Evolutionary conservation across 805 yeast genomes (phyloP).

Genomic region (Saccharomycopsis microspora): DNA sequence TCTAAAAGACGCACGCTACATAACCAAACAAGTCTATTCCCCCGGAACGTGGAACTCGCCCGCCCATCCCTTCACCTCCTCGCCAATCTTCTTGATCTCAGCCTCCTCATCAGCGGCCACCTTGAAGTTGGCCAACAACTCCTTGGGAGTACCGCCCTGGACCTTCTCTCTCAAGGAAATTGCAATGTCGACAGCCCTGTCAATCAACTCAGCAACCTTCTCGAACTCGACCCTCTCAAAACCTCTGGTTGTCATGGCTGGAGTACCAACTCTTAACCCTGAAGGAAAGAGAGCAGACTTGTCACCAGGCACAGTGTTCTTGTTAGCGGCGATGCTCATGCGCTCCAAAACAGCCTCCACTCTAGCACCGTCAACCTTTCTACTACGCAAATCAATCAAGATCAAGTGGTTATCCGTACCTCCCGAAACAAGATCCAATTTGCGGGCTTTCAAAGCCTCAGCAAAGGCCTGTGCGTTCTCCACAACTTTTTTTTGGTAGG

Average conservation of each 20-base stretch:
- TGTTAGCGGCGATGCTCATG: constrained; percentile 90
- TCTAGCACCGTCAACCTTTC: constrained; percentile 94
- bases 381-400: constrained; percentile 76
- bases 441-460: constrained; percentile 45
- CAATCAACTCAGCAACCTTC: constrained; percentile 71
- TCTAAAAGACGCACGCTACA: neutral
- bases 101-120: constrained; percentile 50
- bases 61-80: constrained; percentile 65
- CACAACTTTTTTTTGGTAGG: constrained; percentile 80
- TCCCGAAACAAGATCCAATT: constrained; percentile 70
- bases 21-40: constrained; percentile 23
- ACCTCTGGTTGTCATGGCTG: constrained; percentile 98
- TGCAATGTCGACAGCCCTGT: constrained; percentile 67
- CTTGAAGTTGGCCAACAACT: constrained; percentile 58
- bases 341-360: constrained; percentile 91
- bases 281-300: constrained; percentile 94
- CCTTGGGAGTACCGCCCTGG: constrained; percentile 46
- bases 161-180: constrained; percentile 41
- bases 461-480: constrained; percentile 84
- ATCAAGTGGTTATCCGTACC: constrained; percentile 99
- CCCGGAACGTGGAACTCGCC: constrained; percentile 83
- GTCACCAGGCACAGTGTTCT: constrained; percentile 97
- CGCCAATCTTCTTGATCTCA: constrained; percentile 48
- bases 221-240: constrained; percentile 78
- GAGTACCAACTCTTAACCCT: constrained; percentile 96